Evolutionary conservation across 2,329 filamentous ascomycete species (phyloP).

Genomic region (Cadophora sp.): DNA sequence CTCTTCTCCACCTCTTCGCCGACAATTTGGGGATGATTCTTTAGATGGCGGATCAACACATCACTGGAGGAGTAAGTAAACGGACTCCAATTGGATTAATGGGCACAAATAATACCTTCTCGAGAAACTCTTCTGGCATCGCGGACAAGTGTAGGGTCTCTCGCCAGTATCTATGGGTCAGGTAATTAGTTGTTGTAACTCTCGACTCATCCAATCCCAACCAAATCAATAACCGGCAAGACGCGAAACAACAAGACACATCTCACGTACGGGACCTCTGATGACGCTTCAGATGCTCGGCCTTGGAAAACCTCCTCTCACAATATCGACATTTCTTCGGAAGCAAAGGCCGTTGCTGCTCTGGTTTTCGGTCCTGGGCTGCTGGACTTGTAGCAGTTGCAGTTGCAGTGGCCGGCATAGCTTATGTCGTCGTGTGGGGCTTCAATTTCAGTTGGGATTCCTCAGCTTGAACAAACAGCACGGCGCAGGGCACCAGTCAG

Average conservation of each 20-base stretch:
- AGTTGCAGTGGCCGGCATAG: conserved; percentile 23
- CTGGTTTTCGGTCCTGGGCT: conserved; percentile 24
- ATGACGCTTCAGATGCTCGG: conserved; percentile 61
- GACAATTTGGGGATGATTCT: conserved; percentile 36
- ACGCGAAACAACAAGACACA: conserved; percentile 14
- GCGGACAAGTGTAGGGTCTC: conserved; percentile 59
- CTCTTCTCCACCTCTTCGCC: conserved; percentile 34
- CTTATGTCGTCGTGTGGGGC: conserved; percentile 29
- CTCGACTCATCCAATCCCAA: background rate
- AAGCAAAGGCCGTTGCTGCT: conserved; percentile 38
- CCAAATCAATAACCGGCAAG: background rate
- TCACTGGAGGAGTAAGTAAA: conserved; percentile 33
- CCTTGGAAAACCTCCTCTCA: conserved; percentile 62
- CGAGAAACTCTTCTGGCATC: conserved; percentile 61
- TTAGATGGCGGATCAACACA: conserved; percentile 39
- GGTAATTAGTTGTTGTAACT: conserved; percentile 35
- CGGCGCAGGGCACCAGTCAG: background rate
- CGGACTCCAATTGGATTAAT: background rate
- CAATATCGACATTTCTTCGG: conserved; percentile 54
- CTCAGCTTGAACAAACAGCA: background rate
- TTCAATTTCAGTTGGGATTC: background rate
- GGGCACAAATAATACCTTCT: conserved; percentile 51
- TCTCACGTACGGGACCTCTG: conserved; percentile 58
- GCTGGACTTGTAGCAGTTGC: conserved; percentile 19
- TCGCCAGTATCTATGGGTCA: conserved; percentile 56